Percentiles rank a stretch among this genome's conserved stretches.
Evolutionary conservation across 441 rosid genomes (phyloP).

Genomic region (Rhodomyrtus psidioides): DNA sequence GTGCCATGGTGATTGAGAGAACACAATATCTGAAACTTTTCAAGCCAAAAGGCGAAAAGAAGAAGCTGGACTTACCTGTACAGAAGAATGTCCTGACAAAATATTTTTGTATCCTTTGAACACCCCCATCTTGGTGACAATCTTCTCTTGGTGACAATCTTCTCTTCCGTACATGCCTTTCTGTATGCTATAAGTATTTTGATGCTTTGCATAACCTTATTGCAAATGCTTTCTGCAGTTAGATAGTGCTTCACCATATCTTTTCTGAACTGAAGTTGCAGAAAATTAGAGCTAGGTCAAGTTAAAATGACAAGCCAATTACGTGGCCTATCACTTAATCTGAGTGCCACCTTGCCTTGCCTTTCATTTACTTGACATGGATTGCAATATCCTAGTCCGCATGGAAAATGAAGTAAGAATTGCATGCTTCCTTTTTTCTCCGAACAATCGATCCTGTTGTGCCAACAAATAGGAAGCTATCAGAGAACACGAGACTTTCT

Average conservation of each 20-base stretch:
- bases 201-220: not conserved
- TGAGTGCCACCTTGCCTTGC: not conserved
- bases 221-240: not conserved
- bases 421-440: not conserved
- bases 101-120: conserved; percentile 84
- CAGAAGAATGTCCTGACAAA: conserved; percentile 92
- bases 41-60: conserved; percentile 45
- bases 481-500: not conserved
- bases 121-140: not conserved
- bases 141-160: too few relatives aligned
- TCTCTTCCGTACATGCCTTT: not conserved
- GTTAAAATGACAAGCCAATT: not conserved
- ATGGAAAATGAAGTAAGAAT: not conserved
- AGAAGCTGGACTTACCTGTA: conserved; percentile 79
- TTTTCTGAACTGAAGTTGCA: not conserved
- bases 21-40: conserved; percentile 24
- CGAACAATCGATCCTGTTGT: not conserved
- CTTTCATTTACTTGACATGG: not conserved
- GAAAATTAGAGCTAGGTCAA: not conserved
- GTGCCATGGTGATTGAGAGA: conserved; percentile 10
- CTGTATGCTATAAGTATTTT: not conserved
- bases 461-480: not conserved
- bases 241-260: not conserved
- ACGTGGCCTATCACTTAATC: not conserved
- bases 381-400: not conserved